phyloP scores from a whole-genome alignment of 352 stramenopile genomes.

The Phytopythium litorale region DNA sequence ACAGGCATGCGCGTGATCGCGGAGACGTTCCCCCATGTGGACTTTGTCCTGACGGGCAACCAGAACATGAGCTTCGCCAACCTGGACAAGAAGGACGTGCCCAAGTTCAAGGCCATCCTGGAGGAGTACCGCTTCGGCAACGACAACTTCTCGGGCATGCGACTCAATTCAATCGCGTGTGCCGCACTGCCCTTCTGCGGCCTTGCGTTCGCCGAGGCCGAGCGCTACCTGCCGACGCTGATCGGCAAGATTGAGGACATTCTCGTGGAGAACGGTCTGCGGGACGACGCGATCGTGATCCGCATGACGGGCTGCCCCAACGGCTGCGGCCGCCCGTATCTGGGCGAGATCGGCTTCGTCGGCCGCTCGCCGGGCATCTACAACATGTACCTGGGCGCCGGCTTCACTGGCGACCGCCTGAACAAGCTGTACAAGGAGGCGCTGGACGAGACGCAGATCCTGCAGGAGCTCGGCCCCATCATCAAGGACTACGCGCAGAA shows the following conservation, averaged over 20 bases:
- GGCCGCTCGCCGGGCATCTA: slow-evolving; percentile 95
- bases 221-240: slow-evolving; percentile 93
- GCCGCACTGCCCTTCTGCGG: slow-evolving; percentile 95
- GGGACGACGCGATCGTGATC: slow-evolving; percentile 95
- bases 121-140: slow-evolving; percentile 90
- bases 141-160: slow-evolving; percentile 75
- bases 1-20: slow-evolving; percentile 90
- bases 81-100: slow-evolving; percentile 89
- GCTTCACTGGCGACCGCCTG: slow-evolving; percentile 61
- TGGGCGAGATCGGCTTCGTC: slow-evolving; percentile 97
- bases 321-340: slow-evolving; percentile 95
- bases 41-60: slow-evolving; percentile 94
- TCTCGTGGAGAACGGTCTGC: slow-evolving; percentile 87
- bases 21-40: slow-evolving; percentile 88
- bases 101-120: slow-evolving; percentile 90
- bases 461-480: slow-evolving; percentile 63
- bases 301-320: slow-evolving; percentile 99
- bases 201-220: slow-evolving; percentile 96
- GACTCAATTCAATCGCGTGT: slow-evolving; percentile 92
- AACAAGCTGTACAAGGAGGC: slow-evolving; percentile 85
- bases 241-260: slow-evolving; percentile 92
- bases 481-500: slow-evolving; percentile 77
- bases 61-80: slow-evolving; percentile 95
- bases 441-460: slow-evolving; percentile 74
- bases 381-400: slow-evolving; percentile 96